Evolutionary conservation across 768 basidiomycete species (phyloP).

Genomic region (Phaeotremella fagi): DNA sequence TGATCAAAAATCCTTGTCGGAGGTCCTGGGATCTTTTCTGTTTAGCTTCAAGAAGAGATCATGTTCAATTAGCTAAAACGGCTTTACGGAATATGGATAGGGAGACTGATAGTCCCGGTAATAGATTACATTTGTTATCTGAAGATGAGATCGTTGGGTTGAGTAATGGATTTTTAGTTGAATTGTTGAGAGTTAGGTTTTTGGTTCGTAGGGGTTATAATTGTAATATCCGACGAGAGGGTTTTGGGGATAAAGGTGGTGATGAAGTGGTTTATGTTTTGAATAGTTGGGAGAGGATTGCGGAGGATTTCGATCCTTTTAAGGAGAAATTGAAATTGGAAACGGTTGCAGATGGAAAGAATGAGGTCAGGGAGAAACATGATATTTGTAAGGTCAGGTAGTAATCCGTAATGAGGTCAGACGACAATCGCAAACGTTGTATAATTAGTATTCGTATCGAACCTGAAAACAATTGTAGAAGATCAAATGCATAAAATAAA

Average conservation of each 20-base stretch:
- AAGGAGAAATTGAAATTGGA: no score
- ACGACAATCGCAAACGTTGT: neutral
- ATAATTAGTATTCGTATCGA: neutral
- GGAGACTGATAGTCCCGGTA: neutral
- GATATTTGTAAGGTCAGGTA: neutral
- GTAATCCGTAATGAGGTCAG: neutral
- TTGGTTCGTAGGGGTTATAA: neutral
- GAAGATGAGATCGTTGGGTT: no score
- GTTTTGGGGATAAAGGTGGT: no score
- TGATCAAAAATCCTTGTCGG: neutral
- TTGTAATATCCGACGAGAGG: no score
- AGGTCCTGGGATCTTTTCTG: constrained; percentile 9
- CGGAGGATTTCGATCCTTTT: no score
- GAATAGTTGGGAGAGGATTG: no score
- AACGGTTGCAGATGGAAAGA: no score
- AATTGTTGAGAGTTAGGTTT: neutral
- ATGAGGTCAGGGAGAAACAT: no score
- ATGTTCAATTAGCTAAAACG: constrained; percentile 5
- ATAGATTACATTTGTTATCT: neutral
- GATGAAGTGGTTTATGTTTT: no score
- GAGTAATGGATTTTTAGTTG: no score
- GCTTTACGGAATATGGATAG: neutral
- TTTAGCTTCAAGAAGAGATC: constrained; percentile 1
- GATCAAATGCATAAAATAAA: no score
- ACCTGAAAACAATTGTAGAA: no score